Base-by-base conservation (phyloP, 495 filamentous ascomycete species). In the Penicillium fimorum region DNA sequence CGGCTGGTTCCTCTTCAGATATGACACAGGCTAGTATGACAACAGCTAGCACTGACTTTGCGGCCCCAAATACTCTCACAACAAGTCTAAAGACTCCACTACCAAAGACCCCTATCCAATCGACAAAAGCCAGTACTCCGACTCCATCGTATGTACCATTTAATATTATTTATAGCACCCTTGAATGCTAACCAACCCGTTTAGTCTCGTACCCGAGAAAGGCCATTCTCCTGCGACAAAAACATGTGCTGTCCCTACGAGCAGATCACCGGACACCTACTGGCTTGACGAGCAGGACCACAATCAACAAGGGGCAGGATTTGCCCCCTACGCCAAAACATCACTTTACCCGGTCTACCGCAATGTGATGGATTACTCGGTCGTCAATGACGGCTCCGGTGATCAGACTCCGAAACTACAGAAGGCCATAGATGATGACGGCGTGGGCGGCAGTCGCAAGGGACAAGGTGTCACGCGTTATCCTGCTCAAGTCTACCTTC, bases 341-440 rank as follows among this genome's bases (percentile, higher is more conserved):
- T 53, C 62, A 15, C 49, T 52, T 0, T 87, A 83, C 50, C 71
- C 79, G 2, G 79, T 86, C 0, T 85, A 82, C 55, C 74, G 84
- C 6, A 83, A 84, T 48, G 81, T 77, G 0, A 76, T 79, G 47
- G 67, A 77, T 35, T 86, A 82, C 61, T 73, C 71, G 1, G 83
- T 80, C 5, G 69, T 67, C 47, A 75, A 71, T 30, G 71, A 80
- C 24, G 79, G 80, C 4, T 70, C 48, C 0, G 68, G 70, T 15
- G 76, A 83, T 46, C 79, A 83, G 50, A 79, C 77, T 7, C 55
- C 66, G 11, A 67, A 50, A 4, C 18, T 78, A 0, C 74, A 78
- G 30, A 60, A 71, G 0, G 74, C 74, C 0, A 72, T 78, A 37
- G 65, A 76, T 50, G 61, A 69, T 24, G 68, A 71, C 27, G 70